Evolutionary conservation across 1,284 basidiomycete genomes (phyloP).

Genomic region (Cystobasidiaceae sp.): DNA sequence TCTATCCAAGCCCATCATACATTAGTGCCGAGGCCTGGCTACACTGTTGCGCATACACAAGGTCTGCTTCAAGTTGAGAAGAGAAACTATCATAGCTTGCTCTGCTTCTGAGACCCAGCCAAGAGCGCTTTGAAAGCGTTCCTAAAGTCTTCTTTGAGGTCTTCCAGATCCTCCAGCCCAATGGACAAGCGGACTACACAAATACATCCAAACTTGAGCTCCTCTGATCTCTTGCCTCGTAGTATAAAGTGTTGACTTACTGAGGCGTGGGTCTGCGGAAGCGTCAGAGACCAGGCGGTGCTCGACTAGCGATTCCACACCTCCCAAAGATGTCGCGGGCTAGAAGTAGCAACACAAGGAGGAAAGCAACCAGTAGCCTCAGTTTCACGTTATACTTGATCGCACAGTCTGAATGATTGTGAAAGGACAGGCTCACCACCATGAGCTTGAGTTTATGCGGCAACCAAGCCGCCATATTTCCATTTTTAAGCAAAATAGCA

Average conservation of each 20-base stretch:
- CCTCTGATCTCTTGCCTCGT: too few species aligned
- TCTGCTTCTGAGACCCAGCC: background rate
- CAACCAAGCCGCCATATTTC: conserved; percentile 50
- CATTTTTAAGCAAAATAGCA: conserved; percentile 41
- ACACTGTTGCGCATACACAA: too few species aligned
- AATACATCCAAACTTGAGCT: too few species aligned
- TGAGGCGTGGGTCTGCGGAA: conserved; percentile 60
- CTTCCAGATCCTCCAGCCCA: conserved; percentile 70
- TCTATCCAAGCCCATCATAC: too few species aligned
- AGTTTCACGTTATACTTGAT: too few species aligned
- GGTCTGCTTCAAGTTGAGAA: background rate
- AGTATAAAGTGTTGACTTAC: conserved; percentile 34
- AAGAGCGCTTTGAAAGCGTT: conserved; percentile 40
- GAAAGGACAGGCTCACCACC: conserved; percentile 54
- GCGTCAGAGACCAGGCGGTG: conserved; percentile 65
- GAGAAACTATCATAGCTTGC: background rate
- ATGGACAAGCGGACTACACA: conserved; percentile 69
- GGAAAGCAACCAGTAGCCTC: too few species aligned
- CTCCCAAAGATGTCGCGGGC: conserved; percentile 83
- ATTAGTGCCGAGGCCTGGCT: too few species aligned
- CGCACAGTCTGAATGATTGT: too few species aligned
- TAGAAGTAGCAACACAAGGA: too few species aligned
- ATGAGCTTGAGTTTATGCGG: conserved; percentile 65
- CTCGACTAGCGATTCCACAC: conserved; percentile 84
- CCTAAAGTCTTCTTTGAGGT: conserved; percentile 46